phyloP scores from a whole-genome alignment of 148 eudicot genomes.

The Beta vulgaris region DNA sequence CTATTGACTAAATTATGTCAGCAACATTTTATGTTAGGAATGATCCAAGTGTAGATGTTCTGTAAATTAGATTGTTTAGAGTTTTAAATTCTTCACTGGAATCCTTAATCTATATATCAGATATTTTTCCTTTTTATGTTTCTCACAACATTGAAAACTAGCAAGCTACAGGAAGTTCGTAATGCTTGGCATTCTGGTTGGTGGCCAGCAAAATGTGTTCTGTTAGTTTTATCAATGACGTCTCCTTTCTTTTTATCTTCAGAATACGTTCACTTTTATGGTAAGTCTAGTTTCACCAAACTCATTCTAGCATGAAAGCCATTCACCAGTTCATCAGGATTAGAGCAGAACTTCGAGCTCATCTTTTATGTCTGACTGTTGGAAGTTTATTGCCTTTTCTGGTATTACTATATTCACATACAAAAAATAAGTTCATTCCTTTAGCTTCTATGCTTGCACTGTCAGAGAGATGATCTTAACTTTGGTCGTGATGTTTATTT shows the following conservation, averaged over 20 bases:
- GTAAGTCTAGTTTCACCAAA: constrained; percentile 35
- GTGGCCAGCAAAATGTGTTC: constrained; percentile 58
- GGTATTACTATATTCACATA: not conserved
- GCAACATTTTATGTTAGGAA: not conserved
- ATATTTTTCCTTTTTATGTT: constrained; percentile 81
- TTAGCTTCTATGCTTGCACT: not conserved
- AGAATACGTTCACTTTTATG: constrained; percentile 69
- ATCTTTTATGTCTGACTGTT: not conserved
- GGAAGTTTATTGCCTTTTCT: not conserved
- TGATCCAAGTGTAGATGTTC: not conserved
- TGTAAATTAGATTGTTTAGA: not conserved
- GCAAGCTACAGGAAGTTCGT: constrained; percentile 57
- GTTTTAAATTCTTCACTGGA: not conserved
- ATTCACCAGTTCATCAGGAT: not conserved
- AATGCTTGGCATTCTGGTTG: constrained; percentile 78
- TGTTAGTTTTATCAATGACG: constrained; percentile 50
- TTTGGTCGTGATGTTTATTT: constrained; percentile 10
- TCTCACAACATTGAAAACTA: constrained; percentile 55
- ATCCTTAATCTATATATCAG: constrained; percentile 60
- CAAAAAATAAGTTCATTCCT: not conserved
- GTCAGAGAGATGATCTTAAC: not conserved
- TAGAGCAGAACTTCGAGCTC: not conserved
- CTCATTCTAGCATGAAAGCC: not conserved
- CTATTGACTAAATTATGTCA: not conserved
- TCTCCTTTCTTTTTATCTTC: constrained; percentile 77